Conservation (phyloP, 306 rosid species). For the Pueraria montana region DNA sequence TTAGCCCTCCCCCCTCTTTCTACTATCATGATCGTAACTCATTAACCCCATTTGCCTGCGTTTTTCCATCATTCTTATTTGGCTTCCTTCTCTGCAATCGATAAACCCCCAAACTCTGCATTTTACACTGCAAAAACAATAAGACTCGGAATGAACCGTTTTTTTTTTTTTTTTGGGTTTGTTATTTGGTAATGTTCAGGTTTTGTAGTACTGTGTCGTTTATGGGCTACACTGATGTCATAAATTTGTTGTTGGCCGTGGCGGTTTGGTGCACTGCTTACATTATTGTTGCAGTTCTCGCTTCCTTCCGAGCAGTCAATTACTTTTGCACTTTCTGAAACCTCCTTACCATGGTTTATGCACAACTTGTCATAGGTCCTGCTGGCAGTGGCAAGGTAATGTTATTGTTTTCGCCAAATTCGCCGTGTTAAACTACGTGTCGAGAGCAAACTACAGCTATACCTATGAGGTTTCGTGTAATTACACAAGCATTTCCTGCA, state of each 20-base stretch:
- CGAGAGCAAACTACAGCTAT: too few relatives aligned
- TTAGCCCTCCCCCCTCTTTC: background rate
- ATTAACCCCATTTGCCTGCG: background rate
- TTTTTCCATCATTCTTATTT: too few relatives aligned
- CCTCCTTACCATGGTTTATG: constrained; percentile 62
- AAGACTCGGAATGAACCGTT: too few relatives aligned
- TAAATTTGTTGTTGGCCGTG: constrained; percentile 60
- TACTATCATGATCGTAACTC: background rate
- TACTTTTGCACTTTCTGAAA: constrained; percentile 53
- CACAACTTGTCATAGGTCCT: constrained; percentile 75
- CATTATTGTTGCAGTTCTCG: constrained; percentile 67
- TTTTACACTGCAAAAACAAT: too few relatives aligned
- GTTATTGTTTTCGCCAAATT: too few relatives aligned
- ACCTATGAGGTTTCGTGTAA: too few relatives aligned
- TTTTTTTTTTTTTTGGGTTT: constrained; percentile 1
- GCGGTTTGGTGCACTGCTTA: constrained; percentile 78
- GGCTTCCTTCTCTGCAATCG: too few relatives aligned
- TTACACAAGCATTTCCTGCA: too few relatives aligned
- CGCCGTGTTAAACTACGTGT: background rate
- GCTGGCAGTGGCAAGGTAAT: constrained; percentile 88
- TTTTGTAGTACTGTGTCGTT: constrained; percentile 46
- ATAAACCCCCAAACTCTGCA: too few relatives aligned
- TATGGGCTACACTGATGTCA: constrained; percentile 64
- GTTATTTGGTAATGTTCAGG: constrained; percentile 52
- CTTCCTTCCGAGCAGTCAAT: constrained; percentile 62